Evolutionary conservation across 169 alveolate species (phyloP).

Genomic region (Babesia caballi): DNA sequence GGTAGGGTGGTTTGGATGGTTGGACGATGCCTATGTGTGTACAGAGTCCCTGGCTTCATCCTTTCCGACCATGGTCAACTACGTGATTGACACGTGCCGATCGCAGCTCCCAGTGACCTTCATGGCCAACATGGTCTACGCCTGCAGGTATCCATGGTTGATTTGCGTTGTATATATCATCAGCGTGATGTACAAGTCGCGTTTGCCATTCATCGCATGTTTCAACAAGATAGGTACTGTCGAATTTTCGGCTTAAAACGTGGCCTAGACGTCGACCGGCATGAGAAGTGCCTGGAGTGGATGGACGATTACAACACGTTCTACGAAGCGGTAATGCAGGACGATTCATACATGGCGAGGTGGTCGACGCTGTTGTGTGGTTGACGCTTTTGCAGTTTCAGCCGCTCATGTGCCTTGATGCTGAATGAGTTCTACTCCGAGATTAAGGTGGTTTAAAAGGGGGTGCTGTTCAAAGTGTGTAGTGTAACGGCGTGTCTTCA

Average conservation of each 20-base stretch:
- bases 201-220: slow-evolving; percentile 89
- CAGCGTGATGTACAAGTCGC: slow-evolving; percentile 91
- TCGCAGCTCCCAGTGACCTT: slow-evolving; percentile 94
- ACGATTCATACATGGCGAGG: slow-evolving; percentile 85
- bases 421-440: slow-evolving; percentile 87
- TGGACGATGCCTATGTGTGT: neutral
- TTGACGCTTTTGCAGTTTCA: slow-evolving; percentile 66
- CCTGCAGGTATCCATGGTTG: slow-evolving; percentile 75
- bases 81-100: slow-evolving; percentile 92
- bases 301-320: slow-evolving; percentile 87
- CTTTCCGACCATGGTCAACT: slow-evolving; percentile 90
- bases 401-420: slow-evolving; percentile 87
- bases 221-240: slow-evolving; percentile 92
- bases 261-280: slow-evolving; percentile 61
- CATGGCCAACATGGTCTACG: slow-evolving; percentile 97
- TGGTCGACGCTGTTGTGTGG: neutral
- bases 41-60: slow-evolving; percentile 89
- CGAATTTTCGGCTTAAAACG: neutral
- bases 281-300: slow-evolving; percentile 85
- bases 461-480: neutral
- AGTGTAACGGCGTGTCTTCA: slow-evolving; percentile 83
- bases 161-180: neutral
- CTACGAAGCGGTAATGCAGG: slow-evolving; percentile 82
- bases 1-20: slow-evolving; percentile 1
- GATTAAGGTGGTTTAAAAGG: slow-evolving; percentile 48